These are phyloP conservation scores for Botryosphaeria dothidea DNA, from an alignment of 2,329 filamentous ascomycete genomes.

Conservation along the genomic window DNA sequence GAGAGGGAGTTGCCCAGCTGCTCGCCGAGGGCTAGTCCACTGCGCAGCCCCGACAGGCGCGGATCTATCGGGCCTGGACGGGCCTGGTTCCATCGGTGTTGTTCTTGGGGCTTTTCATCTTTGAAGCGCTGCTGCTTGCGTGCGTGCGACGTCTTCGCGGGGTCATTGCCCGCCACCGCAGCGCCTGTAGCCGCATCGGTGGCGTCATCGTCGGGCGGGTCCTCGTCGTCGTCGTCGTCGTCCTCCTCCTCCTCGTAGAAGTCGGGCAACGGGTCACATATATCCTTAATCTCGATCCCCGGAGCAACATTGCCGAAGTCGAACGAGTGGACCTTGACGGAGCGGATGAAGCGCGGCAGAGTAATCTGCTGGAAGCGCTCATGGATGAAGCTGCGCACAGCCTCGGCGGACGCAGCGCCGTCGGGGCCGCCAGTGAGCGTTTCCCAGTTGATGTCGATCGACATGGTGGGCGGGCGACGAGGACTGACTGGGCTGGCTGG, in stretches of 20 bases:
- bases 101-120: constrained; percentile 25
- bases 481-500: neutral
- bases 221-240: constrained; percentile 82
- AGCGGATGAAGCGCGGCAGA: constrained; percentile 93
- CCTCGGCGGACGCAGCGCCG: constrained; percentile 78
- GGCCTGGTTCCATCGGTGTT: constrained; percentile 23
- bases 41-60: constrained; percentile 27
- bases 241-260: constrained; percentile 88
- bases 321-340: constrained; percentile 91
- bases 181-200: constrained; percentile 24
- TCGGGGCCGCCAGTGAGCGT: constrained; percentile 87
- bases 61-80: constrained; percentile 25
- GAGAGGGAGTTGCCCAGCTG: constrained; percentile 39
- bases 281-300: constrained; percentile 89
- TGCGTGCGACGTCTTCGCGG: constrained; percentile 31
- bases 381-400: constrained; percentile 90
- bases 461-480: constrained; percentile 60
- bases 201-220: constrained; percentile 45
- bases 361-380: constrained; percentile 91
- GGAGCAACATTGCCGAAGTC: constrained; percentile 84
- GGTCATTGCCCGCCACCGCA: constrained; percentile 29
- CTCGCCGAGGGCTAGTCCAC: constrained; percentile 33
- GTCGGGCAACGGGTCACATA: constrained; percentile 91
- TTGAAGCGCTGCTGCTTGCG: constrained; percentile 27
- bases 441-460: constrained; percentile 97